Evolutionary conservation across 177 flowering plant species (phyloP), one percentile per base, ranked within the genome.

Genomic region (Vitis hybrid): DNA sequence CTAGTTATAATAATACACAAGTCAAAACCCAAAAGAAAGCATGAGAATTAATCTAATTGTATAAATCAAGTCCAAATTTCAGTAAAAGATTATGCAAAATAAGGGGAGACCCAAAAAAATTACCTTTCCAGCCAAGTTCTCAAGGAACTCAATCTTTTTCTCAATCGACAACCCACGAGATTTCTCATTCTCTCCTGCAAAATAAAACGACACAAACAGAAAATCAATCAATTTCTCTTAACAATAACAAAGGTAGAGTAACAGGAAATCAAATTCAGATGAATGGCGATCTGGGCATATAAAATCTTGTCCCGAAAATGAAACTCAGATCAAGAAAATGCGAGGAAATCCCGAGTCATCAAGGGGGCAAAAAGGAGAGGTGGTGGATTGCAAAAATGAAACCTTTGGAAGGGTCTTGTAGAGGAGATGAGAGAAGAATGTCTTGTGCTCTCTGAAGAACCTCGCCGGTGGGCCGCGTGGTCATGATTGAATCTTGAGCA

Each of bases 121-220:
- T 76, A 93, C 98, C 77, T 63, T 83, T 75, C 82, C 86, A 51
- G 89, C 78, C 81, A 87, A 84, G 76, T 79, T 81, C 80, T 93
- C 98, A 16, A 93, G 87, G 62, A 81, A 74, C 58, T 93, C 98
- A 16, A 93, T 91, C 84, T 87, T 93, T 84, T 87, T 83, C 85
- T 93, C 98, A 64, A 93, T 80, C 65, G 82, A 79, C 49, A 71
- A 13, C 2, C 87, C 91, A 16, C 83, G 81, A n/a, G 86, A 78
- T 35, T 83, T 84, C 16, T 30, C 74, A 69, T 40, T 65, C 15
- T 75, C 87, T 54, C 82, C 93, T 84, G 84, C 69, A 54, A 74
- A 76, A 61, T 57, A 52, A 30, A 54, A 30, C 67, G 63, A 27
- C 5, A 27, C n/a, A 68, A 48, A 51, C 11, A 57, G 1, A 3